phyloP scores from a whole-genome alignment of 345 rosid genomes.

The Jatropha curcas region DNA sequence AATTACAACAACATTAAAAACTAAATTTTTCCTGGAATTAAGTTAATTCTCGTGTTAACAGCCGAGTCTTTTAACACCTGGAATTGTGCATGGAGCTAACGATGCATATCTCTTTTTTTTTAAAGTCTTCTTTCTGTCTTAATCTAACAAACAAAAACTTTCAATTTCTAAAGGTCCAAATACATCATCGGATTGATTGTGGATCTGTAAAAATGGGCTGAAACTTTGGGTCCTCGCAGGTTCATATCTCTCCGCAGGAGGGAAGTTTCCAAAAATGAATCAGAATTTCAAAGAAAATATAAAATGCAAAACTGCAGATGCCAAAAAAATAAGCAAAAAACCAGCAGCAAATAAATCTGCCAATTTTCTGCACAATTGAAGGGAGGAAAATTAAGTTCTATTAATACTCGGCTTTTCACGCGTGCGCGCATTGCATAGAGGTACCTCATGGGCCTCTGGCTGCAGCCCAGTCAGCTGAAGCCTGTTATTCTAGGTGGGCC shows the following conservation, averaged over 20 bases:
- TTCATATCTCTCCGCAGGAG: conserved; percentile 52
- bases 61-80: too few species aligned
- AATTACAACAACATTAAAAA: too few species aligned
- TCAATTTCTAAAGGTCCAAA: conserved; percentile 68
- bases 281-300: conserved; percentile 81
- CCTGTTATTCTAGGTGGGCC: too few species aligned
- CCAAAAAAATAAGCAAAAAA: conserved; percentile 77
- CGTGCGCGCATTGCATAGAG: too few species aligned
- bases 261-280: conserved; percentile 84
- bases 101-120: too few species aligned
- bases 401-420: too few species aligned
- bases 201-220: conserved; percentile 51
- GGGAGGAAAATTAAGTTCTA: background rate
- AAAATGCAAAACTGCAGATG: conserved; percentile 72
- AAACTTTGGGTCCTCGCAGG: conserved; percentile 53
- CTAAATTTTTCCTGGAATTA: too few species aligned
- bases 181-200: conserved; percentile 64
- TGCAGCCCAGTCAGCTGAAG: too few species aligned
- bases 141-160: conserved; percentile 15
- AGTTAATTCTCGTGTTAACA: too few species aligned
- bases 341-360: conserved; percentile 79
- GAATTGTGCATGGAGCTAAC: too few species aligned
- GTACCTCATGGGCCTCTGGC: too few species aligned
- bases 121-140: background rate
- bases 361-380: conserved; percentile 67